Evolutionary conservation across 176 grass and related monocot species (phyloP), one percentile per base, ranked within the genome.

Genomic region (Carex kokanica): DNA sequence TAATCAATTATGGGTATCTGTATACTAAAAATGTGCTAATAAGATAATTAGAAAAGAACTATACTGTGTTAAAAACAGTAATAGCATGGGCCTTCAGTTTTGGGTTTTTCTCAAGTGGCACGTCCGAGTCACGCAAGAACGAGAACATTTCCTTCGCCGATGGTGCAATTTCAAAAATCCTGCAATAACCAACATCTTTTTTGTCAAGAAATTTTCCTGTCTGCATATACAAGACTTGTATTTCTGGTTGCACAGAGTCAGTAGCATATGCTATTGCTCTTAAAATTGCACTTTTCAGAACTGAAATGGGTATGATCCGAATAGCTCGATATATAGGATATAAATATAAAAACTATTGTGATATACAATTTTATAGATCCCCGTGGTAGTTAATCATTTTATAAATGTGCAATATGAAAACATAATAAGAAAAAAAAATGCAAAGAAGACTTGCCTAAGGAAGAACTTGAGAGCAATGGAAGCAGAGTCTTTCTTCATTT

Each of bases 101-200:
- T 1, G 94, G 89, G 73, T 97, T 88, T 75, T 88, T 93, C 75
- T 97, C 88, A 3, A 97, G 89, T 1, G 94, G 88, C 72, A 82
- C 75, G 49, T 87, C 88, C 52, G 61, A 83, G 18, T 74, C 66
- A 45, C 86, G 88, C 84, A 93, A 87, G 84, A 93, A 93, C 6
- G 91, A 63, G 77, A 93, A 93, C 86, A 93, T 86, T 43, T 82
- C 81, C 86, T 93, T 93, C 0, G 91, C 88, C 0, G 63, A 85
- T 71, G 91, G 91, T 11, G 91, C 91, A 2, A 93, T 91, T 83
- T 93, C 91, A 13, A 93, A 93, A 54, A 93, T 93, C 84, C 91
- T 91, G 10, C 34, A 2, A 29, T 18, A 14, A 78, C 23, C 15
- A 59, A n/a, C 66, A 74, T 49, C 41, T 24, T 24, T 21, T 24